Evolutionary conservation across 2,329 filamentous ascomycete genomes (phyloP).

Genomic region (Proliferodiscus dingleyae): DNA sequence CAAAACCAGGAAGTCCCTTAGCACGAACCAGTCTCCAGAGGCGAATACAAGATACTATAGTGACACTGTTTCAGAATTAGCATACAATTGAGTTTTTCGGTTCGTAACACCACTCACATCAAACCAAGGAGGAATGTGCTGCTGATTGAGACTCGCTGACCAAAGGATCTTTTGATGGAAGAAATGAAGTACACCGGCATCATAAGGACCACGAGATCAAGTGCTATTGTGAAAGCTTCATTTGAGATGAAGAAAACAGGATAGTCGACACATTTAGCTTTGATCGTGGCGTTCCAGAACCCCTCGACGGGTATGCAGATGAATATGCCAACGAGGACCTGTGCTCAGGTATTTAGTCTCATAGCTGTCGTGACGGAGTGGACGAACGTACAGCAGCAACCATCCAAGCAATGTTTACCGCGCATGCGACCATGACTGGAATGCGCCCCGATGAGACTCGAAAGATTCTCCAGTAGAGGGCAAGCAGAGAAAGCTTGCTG

Average conservation of each 20-base stretch:
- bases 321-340: neutral
- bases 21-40: neutral
- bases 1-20: neutral
- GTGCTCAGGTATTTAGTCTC: no score
- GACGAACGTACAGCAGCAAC: neutral
- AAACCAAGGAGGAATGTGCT: neutral
- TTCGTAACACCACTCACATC: neutral
- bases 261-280: neutral
- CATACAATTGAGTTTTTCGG: neutral
- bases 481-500: neutral
- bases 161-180: neutral
- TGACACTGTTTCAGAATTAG: neutral
- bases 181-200: slow-evolving; percentile 1
- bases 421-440: neutral
- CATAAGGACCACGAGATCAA: neutral
- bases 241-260: neutral
- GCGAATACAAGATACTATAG: neutral
- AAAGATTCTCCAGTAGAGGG: neutral
- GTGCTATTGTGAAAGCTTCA: neutral
- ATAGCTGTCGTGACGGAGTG: no score
- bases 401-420: neutral
- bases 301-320: neutral
- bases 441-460: neutral
- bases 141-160: neutral
- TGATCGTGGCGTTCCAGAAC: neutral